Base-by-base conservation (phyloP, 1,139 yeast genomes). In the Ogataea hybrid region DNA sequence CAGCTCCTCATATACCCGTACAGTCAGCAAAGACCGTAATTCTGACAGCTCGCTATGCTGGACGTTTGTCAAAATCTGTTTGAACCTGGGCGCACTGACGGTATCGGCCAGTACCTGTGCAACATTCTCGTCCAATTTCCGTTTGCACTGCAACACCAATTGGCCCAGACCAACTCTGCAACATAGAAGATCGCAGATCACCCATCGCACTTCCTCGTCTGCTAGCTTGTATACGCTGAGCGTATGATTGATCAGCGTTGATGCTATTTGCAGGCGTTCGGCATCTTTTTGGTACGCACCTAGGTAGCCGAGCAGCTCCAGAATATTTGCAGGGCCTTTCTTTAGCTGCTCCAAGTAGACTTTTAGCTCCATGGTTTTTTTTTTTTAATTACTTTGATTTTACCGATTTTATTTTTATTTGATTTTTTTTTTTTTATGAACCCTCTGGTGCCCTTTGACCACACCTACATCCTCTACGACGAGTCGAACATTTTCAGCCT, bases 401-500 rank as follows among this genome's bases (percentile, higher is more conserved):
- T 14, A 21, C 18, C 22, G 23, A 12, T 11, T 28, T 17, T 23
- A 4, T 12, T 18, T 30, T 15, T 12, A 28, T 39, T 33, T 25
- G 25, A 25, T 29, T 23, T 8, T 3, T 18, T 18, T 18, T 18
- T 15, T 14, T 22, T 14, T 11, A 41, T 41, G 45, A 27, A 32
- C 33, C 27, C 41, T 9, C 69, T 75, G 2, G 64, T 76, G 7
- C 82, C 83, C 2, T 77, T 77, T 56, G 81, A 77, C 53, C 76
- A 84, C 56, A 89, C 97, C 0, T 84, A 84, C 59, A 84, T 92
- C 28, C 68, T 86, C 23, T 92, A 89, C 58, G 82, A 85, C 49
- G 84, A 89, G 3, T 64, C 68, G 14, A 95, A 84, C 55, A 52
- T 67, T 10, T 39, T 86, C 10, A 82, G 96, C 1, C 61, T 78